phyloP scores from a whole-genome alignment of 495 filamentous ascomycete genomes.

The Lineolata rhizophorae region DNA sequence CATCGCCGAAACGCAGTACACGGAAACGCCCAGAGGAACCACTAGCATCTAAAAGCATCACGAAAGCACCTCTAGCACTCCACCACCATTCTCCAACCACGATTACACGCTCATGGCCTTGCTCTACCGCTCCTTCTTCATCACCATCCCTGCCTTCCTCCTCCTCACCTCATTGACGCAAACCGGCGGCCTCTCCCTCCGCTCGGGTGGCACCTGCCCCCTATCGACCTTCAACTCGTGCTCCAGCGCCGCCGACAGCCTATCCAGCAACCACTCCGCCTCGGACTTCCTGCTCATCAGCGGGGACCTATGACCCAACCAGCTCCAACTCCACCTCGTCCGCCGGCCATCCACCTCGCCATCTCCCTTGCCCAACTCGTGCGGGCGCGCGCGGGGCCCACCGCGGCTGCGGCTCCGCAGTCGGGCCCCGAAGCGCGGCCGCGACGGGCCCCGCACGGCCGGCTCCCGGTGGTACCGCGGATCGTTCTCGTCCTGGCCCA shows the following conservation, averaged over 20 bases:
- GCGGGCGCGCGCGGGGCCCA: neutral
- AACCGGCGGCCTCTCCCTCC: conserved; percentile 6
- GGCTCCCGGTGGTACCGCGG: conserved; percentile 10
- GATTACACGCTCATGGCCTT: too few relatives aligned
- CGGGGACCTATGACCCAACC: conserved; percentile 51
- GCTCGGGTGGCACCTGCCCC: conserved; percentile 1
- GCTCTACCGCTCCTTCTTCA: too few relatives aligned
- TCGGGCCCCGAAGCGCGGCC: conserved; percentile 1
- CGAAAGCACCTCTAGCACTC: too few relatives aligned
- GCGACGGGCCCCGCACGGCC: neutral
- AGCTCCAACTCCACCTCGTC: conserved; percentile 38
- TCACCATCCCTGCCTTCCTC: too few relatives aligned
- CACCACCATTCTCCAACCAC: too few relatives aligned
- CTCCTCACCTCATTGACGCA: too few relatives aligned
- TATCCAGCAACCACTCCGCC: conserved; percentile 60
- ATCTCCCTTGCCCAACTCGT: conserved; percentile 12
- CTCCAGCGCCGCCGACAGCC: conserved; percentile 50
- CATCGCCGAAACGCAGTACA: too few relatives aligned
- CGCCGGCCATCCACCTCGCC: conserved; percentile 9
- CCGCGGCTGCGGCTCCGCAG: neutral
- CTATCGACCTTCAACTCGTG: conserved; percentile 16
- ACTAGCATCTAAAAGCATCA: too few relatives aligned
- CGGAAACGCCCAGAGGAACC: too few relatives aligned
- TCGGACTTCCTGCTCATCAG: conserved; percentile 53
- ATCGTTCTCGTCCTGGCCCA: conserved; percentile 43